A percentile compares a stretch with the other conserved stretches of the same genome.
Evolutionary conservation across 495 filamentous ascomycete genomes (phyloP).

Genomic region (Usnea hakonensis): DNA sequence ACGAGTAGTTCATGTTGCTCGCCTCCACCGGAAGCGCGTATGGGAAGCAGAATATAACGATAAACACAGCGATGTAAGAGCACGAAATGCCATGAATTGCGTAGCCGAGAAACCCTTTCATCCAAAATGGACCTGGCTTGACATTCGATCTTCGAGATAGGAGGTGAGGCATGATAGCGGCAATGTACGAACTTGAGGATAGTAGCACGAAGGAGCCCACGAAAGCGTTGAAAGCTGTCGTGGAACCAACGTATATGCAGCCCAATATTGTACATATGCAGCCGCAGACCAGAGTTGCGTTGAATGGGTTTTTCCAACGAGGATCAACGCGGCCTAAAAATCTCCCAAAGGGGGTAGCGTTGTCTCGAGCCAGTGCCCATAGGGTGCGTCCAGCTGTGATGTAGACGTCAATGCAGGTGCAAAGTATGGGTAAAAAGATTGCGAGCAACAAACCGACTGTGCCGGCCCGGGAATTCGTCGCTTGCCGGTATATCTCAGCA

Average conservation of each 20-base stretch:
- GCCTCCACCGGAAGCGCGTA: conserved; percentile 48
- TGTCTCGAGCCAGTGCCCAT: conserved; percentile 74
- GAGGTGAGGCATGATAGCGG: conserved; percentile 67
- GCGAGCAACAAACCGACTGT: conserved; percentile 51
- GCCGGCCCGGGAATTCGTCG: conserved; percentile 59
- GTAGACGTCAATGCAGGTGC: conserved; percentile 44
- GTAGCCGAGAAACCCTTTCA: conserved; percentile 53
- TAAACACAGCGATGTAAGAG: conserved; percentile 59
- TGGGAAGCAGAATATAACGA: conserved; percentile 74
- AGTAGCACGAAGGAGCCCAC: conserved; percentile 65
- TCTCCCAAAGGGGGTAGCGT: conserved; percentile 40
- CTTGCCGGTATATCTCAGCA: conserved; percentile 69
- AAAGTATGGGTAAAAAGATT: conserved; percentile 52
- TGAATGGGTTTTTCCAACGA: conserved; percentile 54
- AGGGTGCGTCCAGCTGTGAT: conserved; percentile 67
- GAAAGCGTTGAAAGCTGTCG: conserved; percentile 67
- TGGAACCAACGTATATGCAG: conserved; percentile 63
- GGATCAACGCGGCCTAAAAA: conserved; percentile 35
- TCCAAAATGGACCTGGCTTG: conserved; percentile 58
- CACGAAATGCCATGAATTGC: conserved; percentile 51
- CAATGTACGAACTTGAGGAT: conserved; percentile 62
- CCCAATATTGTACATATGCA: conserved; percentile 57
- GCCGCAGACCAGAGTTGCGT: conserved; percentile 56
- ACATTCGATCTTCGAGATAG: conserved; percentile 56
- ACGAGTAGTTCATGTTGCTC: conserved; percentile 62